phyloP scores from a whole-genome alignment of 108 stramenopile genomes.

The Nitzschia sp. region DNA sequence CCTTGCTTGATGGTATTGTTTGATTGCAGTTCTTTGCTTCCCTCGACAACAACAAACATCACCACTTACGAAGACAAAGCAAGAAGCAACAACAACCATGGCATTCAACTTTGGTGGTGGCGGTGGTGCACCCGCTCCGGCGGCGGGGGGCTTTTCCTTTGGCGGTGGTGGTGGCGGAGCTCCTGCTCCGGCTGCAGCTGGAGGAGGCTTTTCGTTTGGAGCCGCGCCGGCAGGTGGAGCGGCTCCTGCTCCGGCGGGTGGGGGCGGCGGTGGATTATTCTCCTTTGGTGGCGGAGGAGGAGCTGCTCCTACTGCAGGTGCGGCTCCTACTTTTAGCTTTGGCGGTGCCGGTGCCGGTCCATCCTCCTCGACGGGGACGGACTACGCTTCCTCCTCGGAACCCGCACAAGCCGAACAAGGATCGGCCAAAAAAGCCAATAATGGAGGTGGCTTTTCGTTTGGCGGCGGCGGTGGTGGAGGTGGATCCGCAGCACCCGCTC shows the following conservation, averaged over 20 bases:
- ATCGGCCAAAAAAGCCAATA: slow-evolving; percentile 5
- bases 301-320: slow-evolving; percentile 7
- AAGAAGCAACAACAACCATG: slow-evolving; percentile 3
- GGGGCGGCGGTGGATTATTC: background rate
- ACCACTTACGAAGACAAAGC: no score
- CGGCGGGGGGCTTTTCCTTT: slow-evolving; percentile 10
- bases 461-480: no score
- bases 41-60: no score
- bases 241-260: slow-evolving; percentile 23
- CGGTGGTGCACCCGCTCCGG: slow-evolving; percentile 18
- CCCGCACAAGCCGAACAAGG: background rate
- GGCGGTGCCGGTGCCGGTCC: slow-evolving; percentile 29
- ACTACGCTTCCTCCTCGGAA: background rate
- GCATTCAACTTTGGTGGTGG: slow-evolving; percentile 17
- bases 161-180: no score
- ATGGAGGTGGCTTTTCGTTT: slow-evolving; percentile 31
- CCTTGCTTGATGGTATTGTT: no score
- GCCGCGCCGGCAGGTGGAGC: slow-evolving; percentile 16
- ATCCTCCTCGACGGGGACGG: no score
- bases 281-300: slow-evolving; percentile 8
- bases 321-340: slow-evolving; percentile 35
- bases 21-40: no score
- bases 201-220: slow-evolving; percentile 17
- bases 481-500: slow-evolving; percentile 17
- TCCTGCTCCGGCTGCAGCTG: slow-evolving; percentile 12